phyloP scores from a whole-genome alignment of 768 basidiomycete genomes.

The Lactifluus subvellereus region DNA sequence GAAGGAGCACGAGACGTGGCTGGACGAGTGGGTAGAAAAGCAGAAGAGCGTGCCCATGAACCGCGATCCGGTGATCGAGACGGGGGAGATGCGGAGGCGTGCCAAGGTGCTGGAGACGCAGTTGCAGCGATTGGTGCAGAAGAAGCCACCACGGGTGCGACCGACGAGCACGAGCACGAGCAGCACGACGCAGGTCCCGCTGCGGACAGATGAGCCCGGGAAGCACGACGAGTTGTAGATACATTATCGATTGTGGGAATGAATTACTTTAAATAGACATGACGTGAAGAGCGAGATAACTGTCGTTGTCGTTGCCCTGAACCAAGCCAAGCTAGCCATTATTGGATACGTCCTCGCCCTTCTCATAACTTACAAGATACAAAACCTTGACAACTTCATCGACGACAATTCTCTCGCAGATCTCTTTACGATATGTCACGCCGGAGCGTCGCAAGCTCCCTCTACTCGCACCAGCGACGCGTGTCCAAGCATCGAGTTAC shows the following conservation, averaged over 20 bases:
- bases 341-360: background rate
- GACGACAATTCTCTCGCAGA: too few relatives aligned
- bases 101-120: constrained; percentile 76
- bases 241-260: background rate
- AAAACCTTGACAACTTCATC: too few relatives aligned
- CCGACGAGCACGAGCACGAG: constrained; percentile 35
- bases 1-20: constrained; percentile 78
- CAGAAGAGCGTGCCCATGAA: constrained; percentile 69
- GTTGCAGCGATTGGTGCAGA: constrained; percentile 58
- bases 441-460: constrained; percentile 58
- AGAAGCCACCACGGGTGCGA: constrained; percentile 61
- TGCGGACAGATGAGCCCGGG: constrained; percentile 7
- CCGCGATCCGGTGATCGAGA: constrained; percentile 82
- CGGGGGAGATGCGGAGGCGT: constrained; percentile 77
- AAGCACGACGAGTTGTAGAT: constrained; percentile 16
- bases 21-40: constrained; percentile 72
- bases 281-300: background rate
- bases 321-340: background rate
- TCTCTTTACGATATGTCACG: constrained; percentile 45
- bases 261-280: background rate
- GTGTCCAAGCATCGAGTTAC: constrained; percentile 70
- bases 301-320: background rate
- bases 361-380: too few relatives aligned
- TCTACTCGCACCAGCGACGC: constrained; percentile 57
- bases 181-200: constrained; percentile 29